Conservation (phyloP, 805 yeast genomes). For the Wickerhamiella spandovensis region DNA sequence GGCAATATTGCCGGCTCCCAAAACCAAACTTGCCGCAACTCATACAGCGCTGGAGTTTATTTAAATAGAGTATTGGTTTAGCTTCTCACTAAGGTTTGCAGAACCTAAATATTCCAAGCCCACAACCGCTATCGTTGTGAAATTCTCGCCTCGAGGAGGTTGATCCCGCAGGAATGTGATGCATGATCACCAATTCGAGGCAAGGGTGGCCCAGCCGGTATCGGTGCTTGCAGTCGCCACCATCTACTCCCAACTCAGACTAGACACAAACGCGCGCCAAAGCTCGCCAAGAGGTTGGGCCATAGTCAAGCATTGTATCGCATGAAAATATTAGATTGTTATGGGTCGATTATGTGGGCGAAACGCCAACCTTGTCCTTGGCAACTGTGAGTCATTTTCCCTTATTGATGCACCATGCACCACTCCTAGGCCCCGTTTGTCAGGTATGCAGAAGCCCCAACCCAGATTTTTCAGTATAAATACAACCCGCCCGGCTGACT, state of each 20-base stretch:
- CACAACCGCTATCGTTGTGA: background rate
- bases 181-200: background rate
- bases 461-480: slow-evolving; percentile 3
- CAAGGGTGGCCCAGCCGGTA: background rate
- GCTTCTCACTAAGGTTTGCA: background rate
- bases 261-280: background rate
- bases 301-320: background rate
- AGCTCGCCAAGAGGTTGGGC: background rate
- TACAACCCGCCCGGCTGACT: background rate
- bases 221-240: background rate
- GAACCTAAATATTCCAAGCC: background rate
- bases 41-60: too few relatives aligned
- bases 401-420: background rate
- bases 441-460: background rate
- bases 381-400: background rate
- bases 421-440: background rate
- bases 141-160: background rate
- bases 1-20: background rate
- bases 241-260: background rate
- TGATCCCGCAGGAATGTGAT: background rate
- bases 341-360: background rate
- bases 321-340: too few relatives aligned
- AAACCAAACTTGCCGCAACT: too few relatives aligned
- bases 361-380: background rate
- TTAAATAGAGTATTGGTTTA: too few relatives aligned